phyloP scores from a whole-genome alignment of 208 protist genomes.

The Naegleria gruberi region DNA sequence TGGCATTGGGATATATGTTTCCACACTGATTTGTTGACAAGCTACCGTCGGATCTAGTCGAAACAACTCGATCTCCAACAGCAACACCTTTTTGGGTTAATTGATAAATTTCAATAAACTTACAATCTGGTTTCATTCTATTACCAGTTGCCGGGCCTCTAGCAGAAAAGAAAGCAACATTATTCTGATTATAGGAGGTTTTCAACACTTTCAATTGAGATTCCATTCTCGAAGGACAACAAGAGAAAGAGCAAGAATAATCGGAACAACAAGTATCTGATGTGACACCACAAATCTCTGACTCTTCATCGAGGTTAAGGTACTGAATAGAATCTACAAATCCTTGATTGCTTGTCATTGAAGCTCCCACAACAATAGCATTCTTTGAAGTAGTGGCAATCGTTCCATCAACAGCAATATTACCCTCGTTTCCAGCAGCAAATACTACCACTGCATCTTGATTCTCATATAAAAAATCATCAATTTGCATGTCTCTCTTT shows the following conservation, averaged over 20 bases:
- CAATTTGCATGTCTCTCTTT: neutral
- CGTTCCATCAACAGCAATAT: neutral
- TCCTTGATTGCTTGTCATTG: neutral
- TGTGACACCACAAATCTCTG: neutral
- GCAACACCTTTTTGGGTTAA: no score
- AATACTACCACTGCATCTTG: neutral
- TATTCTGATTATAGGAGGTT: neutral
- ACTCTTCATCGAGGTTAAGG: neutral
- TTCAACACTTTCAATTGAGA: neutral
- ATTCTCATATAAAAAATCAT: neutral
- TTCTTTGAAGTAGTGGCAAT: neutral
- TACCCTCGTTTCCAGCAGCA: neutral
- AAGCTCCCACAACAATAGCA: neutral
- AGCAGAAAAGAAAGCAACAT: neutral
- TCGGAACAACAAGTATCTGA: neutral
- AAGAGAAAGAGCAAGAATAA: neutral
- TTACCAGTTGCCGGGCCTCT: neutral
- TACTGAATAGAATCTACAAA: neutral
- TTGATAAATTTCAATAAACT: no score
- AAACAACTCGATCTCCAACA: neutral
- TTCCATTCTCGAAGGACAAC: neutral
- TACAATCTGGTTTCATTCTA: neutral
- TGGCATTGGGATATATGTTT: neutral
- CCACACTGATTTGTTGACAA: neutral
- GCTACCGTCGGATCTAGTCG: neutral